Percentiles rank a stretch among this genome's conserved stretches.
phyloP scores from a whole-genome alignment of 371 early-diverging fungal genomes.

The Mucor plumbeus region DNA sequence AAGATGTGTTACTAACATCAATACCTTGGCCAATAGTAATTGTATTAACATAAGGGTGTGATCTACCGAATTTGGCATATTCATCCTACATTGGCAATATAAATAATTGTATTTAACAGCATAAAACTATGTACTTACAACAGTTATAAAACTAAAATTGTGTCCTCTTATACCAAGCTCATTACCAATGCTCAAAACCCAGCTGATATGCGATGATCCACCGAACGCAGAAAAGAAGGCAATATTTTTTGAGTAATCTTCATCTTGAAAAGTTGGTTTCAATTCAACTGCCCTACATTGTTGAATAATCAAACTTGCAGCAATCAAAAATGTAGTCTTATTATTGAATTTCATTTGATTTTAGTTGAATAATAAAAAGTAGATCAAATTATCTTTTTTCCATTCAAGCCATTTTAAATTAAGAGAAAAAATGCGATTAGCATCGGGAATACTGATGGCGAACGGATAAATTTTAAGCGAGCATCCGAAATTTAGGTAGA shows the following conservation, averaged over 20 bases:
- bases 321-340: background rate
- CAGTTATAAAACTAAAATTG: constrained; percentile 17
- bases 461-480: background rate
- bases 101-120: background rate
- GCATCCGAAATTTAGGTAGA: background rate
- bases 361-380: background rate
- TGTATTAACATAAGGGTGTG: constrained; percentile 8
- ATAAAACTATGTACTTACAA: background rate
- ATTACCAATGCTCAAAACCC: constrained; percentile 12
- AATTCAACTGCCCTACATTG: background rate
- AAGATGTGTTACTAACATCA: background rate
- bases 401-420: background rate
- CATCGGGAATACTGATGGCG: background rate
- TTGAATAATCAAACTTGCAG: background rate
- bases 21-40: background rate
- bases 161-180: constrained; percentile 10
- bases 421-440: background rate
- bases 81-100: background rate
- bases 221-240: constrained; percentile 5
- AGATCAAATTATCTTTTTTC: background rate
- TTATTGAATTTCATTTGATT: background rate
- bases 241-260: constrained; percentile 1
- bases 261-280: constrained; percentile 1
- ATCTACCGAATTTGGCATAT: background rate
- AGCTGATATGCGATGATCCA: constrained; percentile 14